Base-by-base conservation (phyloP, 2,329 filamentous ascomycete species). In the Xylaria sp. region DNA sequence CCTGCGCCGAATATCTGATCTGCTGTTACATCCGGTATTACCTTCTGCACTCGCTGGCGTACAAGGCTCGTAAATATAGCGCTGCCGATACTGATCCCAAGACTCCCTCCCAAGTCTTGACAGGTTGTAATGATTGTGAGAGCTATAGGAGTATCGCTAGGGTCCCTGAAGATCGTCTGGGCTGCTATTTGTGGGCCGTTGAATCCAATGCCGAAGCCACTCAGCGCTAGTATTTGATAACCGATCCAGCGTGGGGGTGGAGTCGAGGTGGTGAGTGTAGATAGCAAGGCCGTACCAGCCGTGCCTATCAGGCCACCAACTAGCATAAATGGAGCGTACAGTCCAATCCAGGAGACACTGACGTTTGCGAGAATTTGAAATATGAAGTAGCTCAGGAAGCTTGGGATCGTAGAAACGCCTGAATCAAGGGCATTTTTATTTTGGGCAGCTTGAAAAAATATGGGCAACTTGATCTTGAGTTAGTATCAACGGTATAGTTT, bases 151-250 rank as follows among this genome's bases (percentile, higher is more conserved):
- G 42, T 44, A 44, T 44, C 42, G 18, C n/a, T 44, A n/a, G 42
- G 42, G n/a, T 44, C 42, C 42, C 42, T 44, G 9, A 44, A 44
- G 16, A 44, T 44, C n/a, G 42, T 44, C 18, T 44, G 42, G 21
- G 42, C 42, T 8, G 42, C 42, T n/a, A 44, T 44, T 9, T 44
- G 42, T 5, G 42, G 42, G 5, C 42, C 42, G 42, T 44, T 44
- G 42, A 44, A 44, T n/a, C 42, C 42, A 21, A 44, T 44, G 18
- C 42, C 42, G 42, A 44, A 44, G n/a, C 42, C 42, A n/a, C 42
- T 44, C 18, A 44, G 42, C n/a, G 42, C 42, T 44, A 44, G 18
- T 44, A 44, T 44, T 44, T 44, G 42, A 44, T 44, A 44, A n/a
- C 42, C 42, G 5, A 44, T 44, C 42, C 42, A 44, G 18, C n/a